Base-by-base conservation (phyloP, 1,284 basidiomycete genomes). In the Apiotrichum laibachii region DNA sequence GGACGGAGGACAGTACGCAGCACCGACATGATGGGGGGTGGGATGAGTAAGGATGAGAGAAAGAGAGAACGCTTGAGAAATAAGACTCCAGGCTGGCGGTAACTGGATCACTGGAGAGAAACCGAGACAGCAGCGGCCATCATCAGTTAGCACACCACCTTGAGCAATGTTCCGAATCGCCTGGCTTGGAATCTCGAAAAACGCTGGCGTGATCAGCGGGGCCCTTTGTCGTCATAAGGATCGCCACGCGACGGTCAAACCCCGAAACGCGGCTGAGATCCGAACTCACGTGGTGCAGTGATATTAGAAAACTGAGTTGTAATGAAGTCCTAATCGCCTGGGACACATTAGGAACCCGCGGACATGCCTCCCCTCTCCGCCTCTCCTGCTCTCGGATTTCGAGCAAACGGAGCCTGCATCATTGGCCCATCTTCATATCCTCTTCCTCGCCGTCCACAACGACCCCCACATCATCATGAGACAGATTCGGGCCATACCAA, bases 1-100 rank as follows among this genome's bases (percentile, higher is more conserved):
- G 63, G 64, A 21, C 50, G 60, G 42, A 59, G 57, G 40, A 55
- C 59, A 12, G 57, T 51, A 33, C 55, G 43, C 46, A 64, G 52
- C 51, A 65, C 59, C 9, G 58, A 56, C 52, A 59, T 58, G 52
- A 44, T 47, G 33, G 22, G 22, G 16, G 37, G 26, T n/a, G 16
- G 22, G 58, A 53, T 52, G 53, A 31, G 21, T 22, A 43, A 51
- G 26, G 16, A 26, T 9, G 7, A 40, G 16, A 43, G 15, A 43
- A 16, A 26, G 35, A 49, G 33, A 44, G 43, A 21, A n/a, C 37
- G 37, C 11, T 13, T 5, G 37, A 12, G 16, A 39, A 13, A 39
- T 16, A 39, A 2, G 5, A 39, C 37, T 39, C 11, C 12, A 4
- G 35, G 35, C 9, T 10, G 37, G 37, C 7, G 37, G 12, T 39